These are phyloP conservation scores for Rhizoclosmatium sp. DNA, from an alignment of 192 early-diverging fungal genomes.

Conservation along the genomic window DNA sequence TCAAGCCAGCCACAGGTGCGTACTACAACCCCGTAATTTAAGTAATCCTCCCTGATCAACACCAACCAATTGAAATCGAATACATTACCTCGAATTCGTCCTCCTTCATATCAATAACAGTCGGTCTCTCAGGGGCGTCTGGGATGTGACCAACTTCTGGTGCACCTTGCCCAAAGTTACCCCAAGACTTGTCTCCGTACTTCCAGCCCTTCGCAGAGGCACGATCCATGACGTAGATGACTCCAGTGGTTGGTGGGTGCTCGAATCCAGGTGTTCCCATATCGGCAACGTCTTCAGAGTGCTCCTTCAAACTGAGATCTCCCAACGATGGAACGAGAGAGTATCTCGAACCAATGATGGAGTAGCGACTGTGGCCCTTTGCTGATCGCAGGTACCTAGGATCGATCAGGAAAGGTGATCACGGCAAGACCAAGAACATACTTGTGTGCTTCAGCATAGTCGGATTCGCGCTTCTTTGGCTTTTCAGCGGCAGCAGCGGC, in stretches of 20 bases:
- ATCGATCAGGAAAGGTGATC: neutral
- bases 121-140: conserved; percentile 41
- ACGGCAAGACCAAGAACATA: neutral
- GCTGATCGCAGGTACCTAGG: neutral
- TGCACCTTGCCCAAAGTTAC: conserved; percentile 57
- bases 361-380: neutral
- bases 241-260: conserved; percentile 58
- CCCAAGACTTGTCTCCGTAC: conserved; percentile 49
- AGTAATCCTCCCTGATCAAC: conserved; percentile 39
- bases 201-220: conserved; percentile 54
- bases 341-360: neutral
- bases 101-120: conserved; percentile 33
- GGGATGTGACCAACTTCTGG: conserved; percentile 56
- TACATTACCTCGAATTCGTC: conserved; percentile 39
- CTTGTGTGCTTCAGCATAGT: neutral
- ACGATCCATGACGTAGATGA: conserved; percentile 66
- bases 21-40: conserved; percentile 35
- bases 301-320: neutral
- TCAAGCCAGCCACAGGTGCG: conserved; percentile 58
- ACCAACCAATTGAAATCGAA: conserved; percentile 31
- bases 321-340: neutral
- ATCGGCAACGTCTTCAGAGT: neutral
- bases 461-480: neutral
- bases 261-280: conserved; percentile 16
- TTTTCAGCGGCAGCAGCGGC: neutral